Base-by-base conservation (phyloP, 441 rosid genomes). In the Raphanus hybrid region DNA sequence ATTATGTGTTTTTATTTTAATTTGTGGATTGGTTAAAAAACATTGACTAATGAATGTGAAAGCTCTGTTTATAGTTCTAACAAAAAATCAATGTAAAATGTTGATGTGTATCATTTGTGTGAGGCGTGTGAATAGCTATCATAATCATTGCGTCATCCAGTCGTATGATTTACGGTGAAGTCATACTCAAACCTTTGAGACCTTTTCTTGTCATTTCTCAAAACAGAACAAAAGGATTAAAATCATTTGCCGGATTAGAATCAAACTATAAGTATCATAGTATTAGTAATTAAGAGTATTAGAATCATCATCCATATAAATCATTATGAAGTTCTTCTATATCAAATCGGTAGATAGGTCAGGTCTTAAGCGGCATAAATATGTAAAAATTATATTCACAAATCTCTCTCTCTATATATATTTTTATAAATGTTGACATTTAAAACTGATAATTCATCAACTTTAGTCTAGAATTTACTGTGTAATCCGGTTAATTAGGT, bases 101-200 rank as follows among this genome's bases (percentile, higher is more conserved):
- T 43, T 6, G 2, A 61, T 61, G 52, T 48, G 69, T 61, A 34
- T 60, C 37, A 58, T 62, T 43, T 27, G 58, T 55, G 58, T 64
- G 57, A n/a, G 43, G 59, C 43, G 48, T 43, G 61, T 58, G 52
- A 65, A 64, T 60, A 5, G 70, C 23, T 66, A 15, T 62, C 74
- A 68, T 68, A 62, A 77, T 66, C 64, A 61, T 73, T 54, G 74
- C 70, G 78, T 78, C 81, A 68, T 54, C 8, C 41, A 61, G 39
- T 52, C 77, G 78, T 78, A 73, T 73, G 65, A 73, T 72, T 78
- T 78, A 73, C 39, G 78, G 65, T 78, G 75, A 70, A 77, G 75
- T 27, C 67, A 54, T 54, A 37, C 7, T 69, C 54, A 2, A 39
- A 26, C 32, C 12, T 10, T 18, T 7, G 39, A 35, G 39, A 35